Evolutionary conservation across 305 asterid species (phyloP), one percentile per base, ranked within the genome.

Genomic region (Fraxinus platypoda): DNA sequence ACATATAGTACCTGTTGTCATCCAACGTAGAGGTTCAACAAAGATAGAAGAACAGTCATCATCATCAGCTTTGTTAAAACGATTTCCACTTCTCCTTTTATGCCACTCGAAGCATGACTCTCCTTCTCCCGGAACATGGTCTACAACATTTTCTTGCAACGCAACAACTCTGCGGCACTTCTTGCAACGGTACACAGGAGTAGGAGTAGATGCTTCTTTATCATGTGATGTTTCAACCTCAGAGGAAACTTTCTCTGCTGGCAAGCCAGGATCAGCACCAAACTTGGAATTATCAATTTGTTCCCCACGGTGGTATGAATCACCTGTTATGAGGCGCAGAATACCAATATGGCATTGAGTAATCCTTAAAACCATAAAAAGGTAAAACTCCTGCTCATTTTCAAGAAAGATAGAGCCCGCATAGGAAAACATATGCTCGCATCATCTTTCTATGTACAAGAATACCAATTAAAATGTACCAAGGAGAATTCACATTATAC

Each of bases 21-120:
- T 96, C 99, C 98, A 96, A 78, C 91, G 92, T 26, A 96, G 95
- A 82, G 99, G 99, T 91, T 96, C 99, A 71, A 96, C 90, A 84
- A 96, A 96, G 88, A 96, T 79, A 38, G 98, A 96, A 7, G 98
- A 91, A 86, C 99, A 94, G 78, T 91, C 97, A n/a, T 90, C 93
- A 26, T 90, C 93, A 1, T 82, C 91, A n/a, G 91, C 86, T 83
- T 85, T 91, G 87, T 81, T 87, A 83, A 89, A 92, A 64, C 86
- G 90, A 81, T 88, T 90, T 74, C 98, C 94, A 77, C 98, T 90
- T 82, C 90, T 95, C 93, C 99, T 91, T 89, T 90, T 94, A 85
- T 90, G 88, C 99, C 99, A 96, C 43, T 85, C 91, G 62, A 94
- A 96, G 88, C 95, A 89, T 28, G 93, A 78, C 88, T 93, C 98